Evolutionary conservation across 2,329 filamentous ascomycete species (phyloP).

Genomic region (Ophioceras dolichostomum): DNA sequence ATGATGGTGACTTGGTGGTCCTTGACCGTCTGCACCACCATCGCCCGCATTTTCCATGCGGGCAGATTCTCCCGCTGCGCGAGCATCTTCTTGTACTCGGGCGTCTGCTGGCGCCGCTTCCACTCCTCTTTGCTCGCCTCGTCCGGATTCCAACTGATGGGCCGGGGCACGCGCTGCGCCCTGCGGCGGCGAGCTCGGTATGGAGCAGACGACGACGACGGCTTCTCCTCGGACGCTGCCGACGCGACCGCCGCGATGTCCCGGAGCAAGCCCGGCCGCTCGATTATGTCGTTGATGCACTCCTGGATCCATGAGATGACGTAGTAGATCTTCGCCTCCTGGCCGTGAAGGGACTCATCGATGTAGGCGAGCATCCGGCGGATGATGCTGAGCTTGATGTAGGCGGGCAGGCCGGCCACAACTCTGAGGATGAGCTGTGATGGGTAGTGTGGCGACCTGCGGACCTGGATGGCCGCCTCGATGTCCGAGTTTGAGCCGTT

Average conservation of each 20-base stretch:
- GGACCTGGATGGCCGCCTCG: conserved; percentile 50
- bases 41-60: conserved; percentile 73
- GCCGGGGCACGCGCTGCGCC: conserved; percentile 35
- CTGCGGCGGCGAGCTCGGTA: conserved; percentile 14
- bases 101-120: conserved; percentile 51
- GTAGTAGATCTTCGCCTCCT: conserved; percentile 82
- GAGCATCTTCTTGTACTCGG: conserved; percentile 64
- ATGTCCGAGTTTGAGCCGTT: conserved; percentile 37
- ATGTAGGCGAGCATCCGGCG: conserved; percentile 65
- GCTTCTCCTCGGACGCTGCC: conserved; percentile 44
- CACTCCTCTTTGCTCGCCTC: conserved; percentile 53
- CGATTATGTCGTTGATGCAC: conserved; percentile 69
- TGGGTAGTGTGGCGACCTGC: conserved; percentile 66
- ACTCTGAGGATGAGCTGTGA: conserved; percentile 57
- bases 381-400: conserved; percentile 83
- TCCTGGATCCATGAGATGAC: conserved; percentile 86
- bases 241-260: conserved; percentile 74
- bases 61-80: conserved; percentile 61
- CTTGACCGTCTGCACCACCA: conserved; percentile 64
- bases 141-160: conserved; percentile 53
- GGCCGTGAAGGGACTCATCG: conserved; percentile 57
- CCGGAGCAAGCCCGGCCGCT: conserved; percentile 69
- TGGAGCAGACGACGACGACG: too few species aligned
- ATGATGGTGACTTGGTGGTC: conserved; percentile 87
- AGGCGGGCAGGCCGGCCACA: conserved; percentile 60